A percentile compares a stretch with the other conserved stretches of the same genome.
Conservation (phyloP, 2,329 filamentous ascomycete species). For the Ilyonectria mors-panacis region DNA sequence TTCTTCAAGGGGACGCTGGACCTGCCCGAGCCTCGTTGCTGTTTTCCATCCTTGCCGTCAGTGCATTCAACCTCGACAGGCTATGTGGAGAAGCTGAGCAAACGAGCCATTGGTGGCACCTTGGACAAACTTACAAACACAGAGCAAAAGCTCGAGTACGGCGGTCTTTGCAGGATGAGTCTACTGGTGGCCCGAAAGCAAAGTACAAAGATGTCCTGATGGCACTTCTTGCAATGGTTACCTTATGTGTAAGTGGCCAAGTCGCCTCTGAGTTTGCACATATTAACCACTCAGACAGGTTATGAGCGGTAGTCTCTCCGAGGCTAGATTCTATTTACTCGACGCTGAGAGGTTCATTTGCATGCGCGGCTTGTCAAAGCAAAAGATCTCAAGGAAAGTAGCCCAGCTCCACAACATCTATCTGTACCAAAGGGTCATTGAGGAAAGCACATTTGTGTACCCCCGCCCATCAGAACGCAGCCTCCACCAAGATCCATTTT, state of each 20-base stretch:
- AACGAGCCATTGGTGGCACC: neutral
- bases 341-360: neutral
- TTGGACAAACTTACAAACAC: neutral
- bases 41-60: neutral
- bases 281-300: neutral
- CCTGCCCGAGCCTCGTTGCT: neutral
- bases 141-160: neutral
- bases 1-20: neutral
- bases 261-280: neutral
- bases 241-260: neutral
- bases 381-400: neutral
- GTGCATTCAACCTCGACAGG: neutral
- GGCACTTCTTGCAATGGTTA: neutral
- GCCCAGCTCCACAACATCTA: neutral
- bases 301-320: neutral
- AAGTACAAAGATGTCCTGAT: neutral
- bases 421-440: neutral
- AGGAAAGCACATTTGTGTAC: neutral
- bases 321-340: neutral
- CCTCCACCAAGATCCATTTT: neutral
- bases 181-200: neutral
- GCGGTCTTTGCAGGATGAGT: neutral
- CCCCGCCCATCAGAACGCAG: neutral
- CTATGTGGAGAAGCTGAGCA: neutral
- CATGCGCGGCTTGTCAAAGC: neutral